Evolutionary conservation across 768 basidiomycete genomes (phyloP).

Genomic region (Gyrodon lividus): DNA sequence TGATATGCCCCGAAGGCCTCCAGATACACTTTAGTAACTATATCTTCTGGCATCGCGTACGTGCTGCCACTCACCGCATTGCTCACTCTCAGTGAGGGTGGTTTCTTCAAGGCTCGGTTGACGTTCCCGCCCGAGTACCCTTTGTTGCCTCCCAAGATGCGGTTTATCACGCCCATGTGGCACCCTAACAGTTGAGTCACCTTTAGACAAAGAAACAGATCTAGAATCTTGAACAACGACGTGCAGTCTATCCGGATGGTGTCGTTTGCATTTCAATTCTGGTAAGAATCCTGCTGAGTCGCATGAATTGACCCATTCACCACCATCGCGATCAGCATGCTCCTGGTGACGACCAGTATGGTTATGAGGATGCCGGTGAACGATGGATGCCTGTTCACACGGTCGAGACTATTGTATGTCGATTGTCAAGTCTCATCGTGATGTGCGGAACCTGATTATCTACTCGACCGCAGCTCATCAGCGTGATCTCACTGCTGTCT

Average conservation of each 20-base stretch:
- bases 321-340: constrained; percentile 59
- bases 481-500: constrained; percentile 93
- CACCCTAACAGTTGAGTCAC: constrained; percentile 88
- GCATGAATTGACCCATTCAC: constrained; percentile 1
- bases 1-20: constrained; percentile 55
- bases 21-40: constrained; percentile 87
- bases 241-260: constrained; percentile 86
- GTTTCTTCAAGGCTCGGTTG: constrained; percentile 89
- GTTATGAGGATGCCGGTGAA: constrained; percentile 96
- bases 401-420: constrained; percentile 88
- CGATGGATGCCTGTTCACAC: constrained; percentile 98
- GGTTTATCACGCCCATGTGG: constrained; percentile 93
- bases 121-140: constrained; percentile 92
- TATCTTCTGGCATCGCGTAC: not conserved
- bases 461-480: constrained; percentile 67
- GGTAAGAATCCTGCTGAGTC: constrained; percentile 39
- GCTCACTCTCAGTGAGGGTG: constrained; percentile 73
- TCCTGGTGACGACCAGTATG: constrained; percentile 94
- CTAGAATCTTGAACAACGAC: not conserved
- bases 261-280: constrained; percentile 96
- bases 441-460: not conserved
- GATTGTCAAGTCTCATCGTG: not conserved
- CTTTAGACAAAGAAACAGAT: not conserved
- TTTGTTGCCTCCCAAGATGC: constrained; percentile 91
- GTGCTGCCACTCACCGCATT: constrained; percentile 1